Evolutionary conservation across 257 asterid species (phyloP).

Genomic region (Ballota nigra): DNA sequence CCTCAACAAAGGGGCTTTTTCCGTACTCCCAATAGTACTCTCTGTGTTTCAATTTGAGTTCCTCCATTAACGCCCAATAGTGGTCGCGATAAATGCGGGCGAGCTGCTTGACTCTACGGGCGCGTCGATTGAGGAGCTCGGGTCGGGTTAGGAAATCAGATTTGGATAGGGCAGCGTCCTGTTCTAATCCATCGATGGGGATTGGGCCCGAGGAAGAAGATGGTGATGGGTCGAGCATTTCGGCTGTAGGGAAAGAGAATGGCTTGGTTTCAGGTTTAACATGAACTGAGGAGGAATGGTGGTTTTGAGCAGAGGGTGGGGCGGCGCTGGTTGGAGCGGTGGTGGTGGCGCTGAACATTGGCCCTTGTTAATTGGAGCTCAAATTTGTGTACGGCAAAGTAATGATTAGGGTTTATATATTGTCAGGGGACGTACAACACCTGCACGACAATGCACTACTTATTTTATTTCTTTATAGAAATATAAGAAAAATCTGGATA

Average conservation of each 20-base stretch:
- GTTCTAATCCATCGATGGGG: constrained; percentile 56
- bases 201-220: constrained; percentile 49
- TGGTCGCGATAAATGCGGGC: constrained; percentile 62
- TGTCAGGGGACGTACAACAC: neutral
- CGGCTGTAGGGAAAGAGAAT: constrained; percentile 16
- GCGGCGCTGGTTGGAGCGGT: constrained; percentile 23
- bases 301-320: constrained; percentile 15
- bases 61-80: constrained; percentile 91
- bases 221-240: constrained; percentile 41
- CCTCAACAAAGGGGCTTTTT: constrained; percentile 64
- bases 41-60: constrained; percentile 52
- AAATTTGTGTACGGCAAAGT: neutral
- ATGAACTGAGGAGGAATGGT: constrained; percentile 10
- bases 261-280: constrained; percentile 28
- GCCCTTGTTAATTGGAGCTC: neutral
- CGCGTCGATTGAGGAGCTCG: constrained; percentile 65
- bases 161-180: constrained; percentile 44
- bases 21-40: constrained; percentile 79
- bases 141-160: constrained; percentile 58
- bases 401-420: constrained; percentile 26
- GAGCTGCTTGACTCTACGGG: constrained; percentile 58
- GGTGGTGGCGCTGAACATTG: constrained; percentile 16
- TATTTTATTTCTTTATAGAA: too few relatives aligned
- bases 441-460: too few relatives aligned
- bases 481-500: too few relatives aligned